These are phyloP conservation scores for Fusarium nodosum DNA, from an alignment of 2,329 filamentous ascomycete genomes.

Conservation along the genomic window DNA sequence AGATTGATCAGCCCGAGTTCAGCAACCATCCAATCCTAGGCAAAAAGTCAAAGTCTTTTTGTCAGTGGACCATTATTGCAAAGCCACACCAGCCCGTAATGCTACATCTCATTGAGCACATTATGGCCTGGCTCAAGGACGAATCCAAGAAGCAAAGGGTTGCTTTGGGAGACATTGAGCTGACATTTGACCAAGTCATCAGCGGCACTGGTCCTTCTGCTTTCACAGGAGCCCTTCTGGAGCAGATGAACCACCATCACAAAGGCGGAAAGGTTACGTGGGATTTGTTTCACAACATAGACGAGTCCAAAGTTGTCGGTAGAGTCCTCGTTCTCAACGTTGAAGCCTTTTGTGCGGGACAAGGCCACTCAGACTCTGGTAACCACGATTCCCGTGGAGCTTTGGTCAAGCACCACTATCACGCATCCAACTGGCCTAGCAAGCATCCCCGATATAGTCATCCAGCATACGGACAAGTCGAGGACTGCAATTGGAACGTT, in stretches of 20 bases:
- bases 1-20: conserved; percentile 78
- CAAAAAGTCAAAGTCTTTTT: conserved; percentile 77
- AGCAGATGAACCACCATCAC: conserved; percentile 69
- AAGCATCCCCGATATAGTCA: conserved; percentile 76
- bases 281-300: conserved; percentile 74
- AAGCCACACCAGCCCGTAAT: conserved; percentile 77
- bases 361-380: conserved; percentile 79
- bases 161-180: conserved; percentile 69
- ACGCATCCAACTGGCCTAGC: conserved; percentile 79
- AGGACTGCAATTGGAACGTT: conserved; percentile 77
- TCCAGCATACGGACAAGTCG: conserved; percentile 77
- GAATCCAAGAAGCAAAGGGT: conserved; percentile 71
- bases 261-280: conserved; percentile 64
- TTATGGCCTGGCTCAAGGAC: conserved; percentile 74
- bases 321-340: conserved; percentile 77
- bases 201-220: conserved; percentile 79
- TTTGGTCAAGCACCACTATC: conserved; percentile 80
- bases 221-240: conserved; percentile 74
- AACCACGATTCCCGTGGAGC: conserved; percentile 76
- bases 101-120: conserved; percentile 76
- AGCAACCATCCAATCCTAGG: conserved; percentile 74
- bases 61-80: conserved; percentile 81
- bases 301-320: conserved; percentile 74
- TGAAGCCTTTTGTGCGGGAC: conserved; percentile 79
- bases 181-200: conserved; percentile 80